phyloP scores from a whole-genome alignment of 257 asterid species.

The Lithospermum erythrorhizon region DNA sequence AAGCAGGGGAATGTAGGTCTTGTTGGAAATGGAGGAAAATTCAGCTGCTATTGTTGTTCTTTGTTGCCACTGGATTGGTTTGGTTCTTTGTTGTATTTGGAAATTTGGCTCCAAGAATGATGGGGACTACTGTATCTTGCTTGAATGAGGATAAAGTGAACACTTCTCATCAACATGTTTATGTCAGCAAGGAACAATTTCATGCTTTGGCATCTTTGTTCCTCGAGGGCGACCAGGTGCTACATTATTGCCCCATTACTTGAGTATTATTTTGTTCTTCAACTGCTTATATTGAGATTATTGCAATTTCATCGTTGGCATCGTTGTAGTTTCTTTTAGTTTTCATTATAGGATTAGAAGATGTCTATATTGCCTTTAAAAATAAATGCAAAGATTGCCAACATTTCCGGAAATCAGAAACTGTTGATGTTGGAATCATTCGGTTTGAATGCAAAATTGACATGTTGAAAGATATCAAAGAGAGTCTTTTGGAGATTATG shows the following conservation, averaged over 20 bases:
- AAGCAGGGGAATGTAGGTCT: constrained; percentile 20
- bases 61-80: constrained; percentile 22
- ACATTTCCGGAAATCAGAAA: no score
- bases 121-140: constrained; percentile 14
- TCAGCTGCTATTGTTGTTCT: constrained; percentile 23
- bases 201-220: constrained; percentile 25
- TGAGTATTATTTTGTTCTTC: not conserved
- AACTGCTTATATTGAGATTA: no score
- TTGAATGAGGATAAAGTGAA: constrained; percentile 21
- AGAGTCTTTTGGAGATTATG: no score
- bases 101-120: constrained; percentile 19
- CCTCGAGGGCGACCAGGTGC: constrained; percentile 26
- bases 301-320: no score
- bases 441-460: no score
- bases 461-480: no score
- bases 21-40: constrained; percentile 33
- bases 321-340: no score
- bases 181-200: constrained; percentile 42
- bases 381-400: no score
- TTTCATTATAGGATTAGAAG: no score
- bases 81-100: constrained; percentile 18
- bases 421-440: no score
- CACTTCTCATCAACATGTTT: constrained; percentile 29
- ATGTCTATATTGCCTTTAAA: no score
- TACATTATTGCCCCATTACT: not conserved